Conservation (phyloP, 2,329 filamentous ascomycete genomes). For the Scolecobasidium constrictum region DNA sequence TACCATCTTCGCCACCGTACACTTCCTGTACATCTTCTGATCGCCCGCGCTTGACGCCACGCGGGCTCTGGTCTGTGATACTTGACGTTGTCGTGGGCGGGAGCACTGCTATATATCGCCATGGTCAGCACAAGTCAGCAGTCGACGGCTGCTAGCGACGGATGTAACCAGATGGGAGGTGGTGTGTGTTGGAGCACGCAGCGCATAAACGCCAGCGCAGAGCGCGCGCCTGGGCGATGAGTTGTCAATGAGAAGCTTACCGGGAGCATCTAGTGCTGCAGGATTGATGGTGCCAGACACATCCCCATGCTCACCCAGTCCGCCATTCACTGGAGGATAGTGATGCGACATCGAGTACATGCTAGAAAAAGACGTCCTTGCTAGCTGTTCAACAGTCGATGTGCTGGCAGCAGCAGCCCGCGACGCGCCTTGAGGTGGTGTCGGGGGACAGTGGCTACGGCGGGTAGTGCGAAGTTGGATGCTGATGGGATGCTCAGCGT, state of each 20-base stretch:
- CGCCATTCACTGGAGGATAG: conserved; percentile 25
- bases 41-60: conserved; percentile 30
- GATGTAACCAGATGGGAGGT: not conserved
- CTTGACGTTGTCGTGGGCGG: conserved; percentile 14
- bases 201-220: not conserved
- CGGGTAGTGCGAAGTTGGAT: not conserved
- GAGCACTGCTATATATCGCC: conserved; percentile 2
- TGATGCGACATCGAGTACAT: conserved; percentile 21
- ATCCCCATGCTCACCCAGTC: conserved; percentile 27
- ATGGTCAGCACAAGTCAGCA: conserved; percentile 5
- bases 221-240: conserved; percentile 1
- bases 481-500: not conserved
- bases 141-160: conserved; percentile 1
- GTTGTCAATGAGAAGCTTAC: conserved; percentile 16
- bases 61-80: conserved; percentile 21
- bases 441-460: not conserved
- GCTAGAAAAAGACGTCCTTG: not conserved
- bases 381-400: not conserved
- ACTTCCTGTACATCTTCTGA: conserved; percentile 23
- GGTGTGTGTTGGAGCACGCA: not conserved
- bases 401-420: not conserved
- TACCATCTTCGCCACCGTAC: conserved; percentile 23
- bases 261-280: conserved; percentile 25
- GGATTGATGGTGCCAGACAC: conserved; percentile 30
- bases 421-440: not conserved